These are phyloP conservation scores for Penicillium sp. DNA, from an alignment of 2,329 filamentous ascomycete species.

Conservation along the genomic window DNA sequence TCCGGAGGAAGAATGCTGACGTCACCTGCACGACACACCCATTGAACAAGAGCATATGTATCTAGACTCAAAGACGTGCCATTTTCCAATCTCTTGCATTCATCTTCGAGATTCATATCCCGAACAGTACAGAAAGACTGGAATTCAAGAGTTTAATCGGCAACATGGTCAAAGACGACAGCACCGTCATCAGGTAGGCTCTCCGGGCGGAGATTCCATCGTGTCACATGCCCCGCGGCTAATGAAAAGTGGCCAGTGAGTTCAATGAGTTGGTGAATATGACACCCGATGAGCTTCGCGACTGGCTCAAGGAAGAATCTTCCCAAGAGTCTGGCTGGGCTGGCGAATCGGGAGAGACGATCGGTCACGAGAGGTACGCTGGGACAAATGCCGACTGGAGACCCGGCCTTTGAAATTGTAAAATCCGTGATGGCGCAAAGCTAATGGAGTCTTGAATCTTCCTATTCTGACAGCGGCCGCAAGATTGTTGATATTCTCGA, in stretches of 20 bases:
- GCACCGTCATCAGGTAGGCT: constrained; percentile 45
- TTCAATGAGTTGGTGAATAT: constrained; percentile 65
- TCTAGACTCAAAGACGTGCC: background rate
- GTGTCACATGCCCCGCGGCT: constrained; percentile 21
- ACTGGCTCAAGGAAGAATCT: constrained; percentile 56
- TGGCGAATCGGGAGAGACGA: constrained; percentile 56
- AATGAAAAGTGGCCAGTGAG: constrained; percentile 42
- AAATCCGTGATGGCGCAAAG: too few species aligned
- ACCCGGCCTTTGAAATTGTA: background rate
- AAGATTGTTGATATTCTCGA: constrained; percentile 59
- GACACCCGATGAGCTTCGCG: constrained; percentile 54
- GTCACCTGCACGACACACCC: background rate
- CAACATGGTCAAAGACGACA: constrained; percentile 47
- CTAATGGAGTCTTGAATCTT: too few species aligned
- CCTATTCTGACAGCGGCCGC: constrained; percentile 44
- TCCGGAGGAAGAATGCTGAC: background rate
- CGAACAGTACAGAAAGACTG: too few species aligned
- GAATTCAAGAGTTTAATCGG: too few species aligned
- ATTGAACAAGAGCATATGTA: background rate
- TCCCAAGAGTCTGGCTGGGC: constrained; percentile 55
- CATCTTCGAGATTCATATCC: too few species aligned
- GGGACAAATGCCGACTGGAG: background rate
- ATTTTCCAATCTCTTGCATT: background rate
- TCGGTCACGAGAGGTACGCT: constrained; percentile 54
- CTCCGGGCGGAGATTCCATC: constrained; percentile 1